A percentile compares a stretch with the other conserved stretches of the same genome.
Conservation (phyloP, 2,329 filamentous ascomycete genomes). For the Penicillium sp. region DNA sequence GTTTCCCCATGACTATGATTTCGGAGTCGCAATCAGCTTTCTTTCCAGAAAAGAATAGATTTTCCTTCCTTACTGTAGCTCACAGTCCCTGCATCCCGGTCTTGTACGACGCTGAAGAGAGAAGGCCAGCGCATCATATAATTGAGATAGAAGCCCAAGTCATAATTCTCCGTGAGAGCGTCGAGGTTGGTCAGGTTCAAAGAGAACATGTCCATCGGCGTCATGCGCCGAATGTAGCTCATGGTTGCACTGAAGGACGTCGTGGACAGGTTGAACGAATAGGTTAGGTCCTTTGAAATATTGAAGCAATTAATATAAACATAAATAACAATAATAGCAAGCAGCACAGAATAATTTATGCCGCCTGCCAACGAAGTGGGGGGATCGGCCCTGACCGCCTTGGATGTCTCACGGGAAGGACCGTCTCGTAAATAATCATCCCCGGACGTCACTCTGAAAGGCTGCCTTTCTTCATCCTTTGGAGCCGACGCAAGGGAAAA, state of each 20-base stretch:
- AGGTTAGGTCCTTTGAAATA: too few species aligned
- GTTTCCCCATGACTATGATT: slow-evolving; percentile 83
- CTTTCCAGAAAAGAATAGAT: neutral
- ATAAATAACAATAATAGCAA: too few species aligned
- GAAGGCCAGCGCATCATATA: slow-evolving; percentile 96
- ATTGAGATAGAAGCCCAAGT: slow-evolving; percentile 89
- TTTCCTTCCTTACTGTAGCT: slow-evolving; percentile 68
- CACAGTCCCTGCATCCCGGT: slow-evolving; percentile 79
- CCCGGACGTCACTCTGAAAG: neutral
- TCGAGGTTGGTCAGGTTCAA: slow-evolving; percentile 96
- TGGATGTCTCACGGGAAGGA: slow-evolving; percentile 10
- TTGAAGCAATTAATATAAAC: too few species aligned
- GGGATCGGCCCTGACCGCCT: slow-evolving; percentile 9
- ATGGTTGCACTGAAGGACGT: slow-evolving; percentile 43
- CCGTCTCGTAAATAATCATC: neutral
- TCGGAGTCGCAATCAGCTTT: neutral
- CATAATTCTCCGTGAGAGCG: slow-evolving; percentile 95
- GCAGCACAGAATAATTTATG: too few species aligned
- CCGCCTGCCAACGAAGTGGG: neutral
- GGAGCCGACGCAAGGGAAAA: neutral
- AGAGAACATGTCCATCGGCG: slow-evolving; percentile 76
- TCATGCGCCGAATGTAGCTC: slow-evolving; percentile 83
- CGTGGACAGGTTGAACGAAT: too few species aligned
- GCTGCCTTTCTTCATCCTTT: neutral
- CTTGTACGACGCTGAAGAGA: slow-evolving; percentile 88